phyloP scores from a whole-genome alignment of 2,329 filamentous ascomycete genomes.

The Plenodomus biglobosus region DNA sequence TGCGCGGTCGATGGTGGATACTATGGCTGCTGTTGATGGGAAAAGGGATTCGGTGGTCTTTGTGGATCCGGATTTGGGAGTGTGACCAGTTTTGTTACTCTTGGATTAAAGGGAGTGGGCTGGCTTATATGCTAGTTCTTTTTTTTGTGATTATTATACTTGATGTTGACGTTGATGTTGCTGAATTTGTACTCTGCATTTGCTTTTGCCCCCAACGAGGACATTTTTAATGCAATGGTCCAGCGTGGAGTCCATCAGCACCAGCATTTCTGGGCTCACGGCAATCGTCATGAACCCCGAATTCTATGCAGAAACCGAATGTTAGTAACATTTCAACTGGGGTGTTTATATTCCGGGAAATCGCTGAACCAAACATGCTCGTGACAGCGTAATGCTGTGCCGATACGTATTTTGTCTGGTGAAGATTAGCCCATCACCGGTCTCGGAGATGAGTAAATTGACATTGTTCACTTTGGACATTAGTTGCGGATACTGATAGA shows the following conservation, averaged over 20 bases:
- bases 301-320: slow-evolving; percentile 37
- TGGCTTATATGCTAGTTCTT: background rate
- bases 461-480: slow-evolving; percentile 21
- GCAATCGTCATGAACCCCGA: slow-evolving; percentile 36
- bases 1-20: background rate
- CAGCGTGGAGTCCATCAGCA: slow-evolving; percentile 35
- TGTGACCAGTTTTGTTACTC: slow-evolving; percentile 13
- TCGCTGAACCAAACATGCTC: slow-evolving; percentile 33
- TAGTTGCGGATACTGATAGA: slow-evolving; percentile 32
- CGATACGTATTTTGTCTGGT: slow-evolving; percentile 27
- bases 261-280: slow-evolving; percentile 35
- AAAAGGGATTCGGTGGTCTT: background rate
- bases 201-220: slow-evolving; percentile 27
- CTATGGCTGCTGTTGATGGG: background rate
- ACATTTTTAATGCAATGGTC: slow-evolving; percentile 39
- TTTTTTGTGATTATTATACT: slow-evolving; percentile 1
- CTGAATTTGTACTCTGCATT: slow-evolving; percentile 19
- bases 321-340: slow-evolving; percentile 31
- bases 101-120: background rate
- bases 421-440: slow-evolving; percentile 5
- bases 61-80: slow-evolving; percentile 12
- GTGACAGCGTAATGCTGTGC: slow-evolving; percentile 31
- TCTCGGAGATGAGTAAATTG: background rate
- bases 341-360: slow-evolving; percentile 36
- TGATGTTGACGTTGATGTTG: slow-evolving; percentile 12